Evolutionary conservation across 1,139 yeast genomes (phyloP), one percentile per base, ranked within the genome.

Genomic region (Hansenula anomala): DNA sequence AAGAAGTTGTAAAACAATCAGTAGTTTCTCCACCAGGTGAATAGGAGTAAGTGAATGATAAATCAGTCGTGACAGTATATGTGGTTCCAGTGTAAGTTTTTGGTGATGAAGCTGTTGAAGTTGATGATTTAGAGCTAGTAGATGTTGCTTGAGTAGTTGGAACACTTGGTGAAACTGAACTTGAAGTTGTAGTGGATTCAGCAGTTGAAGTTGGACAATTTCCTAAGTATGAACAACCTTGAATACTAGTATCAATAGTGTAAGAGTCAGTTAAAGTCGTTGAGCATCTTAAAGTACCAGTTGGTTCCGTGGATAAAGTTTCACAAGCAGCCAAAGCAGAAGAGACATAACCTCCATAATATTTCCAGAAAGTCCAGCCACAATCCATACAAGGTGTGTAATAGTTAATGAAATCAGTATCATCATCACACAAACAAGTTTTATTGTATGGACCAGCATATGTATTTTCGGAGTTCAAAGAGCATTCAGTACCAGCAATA

Each of bases 301-400:
- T 56, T 40, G 57, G 59, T 35, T 47, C 51, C 14, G 60, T 55
- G 18, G 48, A 38, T 18, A 34, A 39, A 36, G 33, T 14, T 20
- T 29, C 23, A 50, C 62, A 58, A 13, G 43, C 51, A 13, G 45
- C 53, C 32, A 58, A 46, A 25, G 61, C 53, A 8, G 47, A 39
- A 13, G 48, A 38, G 31, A 58, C 47, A 45, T 41, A 56, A 5
- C 36, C 25, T 25, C 55, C 51, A 39, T 58, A 58, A 42, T 58
- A 54, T 18, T 38, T 34, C 61, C 60, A 58, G 39, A 58, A 43
- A 39, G 60, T 55, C 59, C 61, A 56, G 37, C 61, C 61, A 53
- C 61, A 58, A 29, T 48, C 55, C 36, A 58, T 40, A 48, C 61
- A 58, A 6, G 42, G 44, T 14, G 48, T 45, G 37, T 47, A 55